phyloP scores from a whole-genome alignment of 2,329 filamentous ascomycete species.

The Pseudopithomyces maydicus region DNA sequence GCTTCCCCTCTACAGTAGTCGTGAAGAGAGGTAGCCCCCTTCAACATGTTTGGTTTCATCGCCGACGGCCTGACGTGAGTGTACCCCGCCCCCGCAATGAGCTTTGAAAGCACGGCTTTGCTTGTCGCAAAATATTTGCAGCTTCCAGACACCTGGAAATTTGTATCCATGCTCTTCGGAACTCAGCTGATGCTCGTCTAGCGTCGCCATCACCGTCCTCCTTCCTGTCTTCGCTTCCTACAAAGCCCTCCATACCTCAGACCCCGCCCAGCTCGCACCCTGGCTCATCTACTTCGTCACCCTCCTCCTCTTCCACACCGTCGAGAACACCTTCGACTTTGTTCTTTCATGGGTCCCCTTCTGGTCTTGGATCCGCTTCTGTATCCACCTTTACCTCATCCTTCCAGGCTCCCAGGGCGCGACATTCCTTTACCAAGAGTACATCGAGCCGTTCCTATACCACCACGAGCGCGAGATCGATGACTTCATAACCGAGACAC shows the following conservation, averaged over 20 bases:
- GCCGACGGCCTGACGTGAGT: constrained; percentile 46
- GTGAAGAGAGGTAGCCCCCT: background rate
- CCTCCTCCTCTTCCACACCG: constrained; percentile 77
- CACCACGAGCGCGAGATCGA: constrained; percentile 90
- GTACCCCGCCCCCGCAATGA: constrained; percentile 33
- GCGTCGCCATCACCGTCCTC: constrained; percentile 73
- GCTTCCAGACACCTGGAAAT: constrained; percentile 17
- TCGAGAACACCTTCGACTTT: constrained; percentile 87
- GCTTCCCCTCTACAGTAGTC: background rate
- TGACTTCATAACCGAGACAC: constrained; percentile 79
- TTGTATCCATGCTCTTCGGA: background rate
- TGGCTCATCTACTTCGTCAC: constrained; percentile 99
- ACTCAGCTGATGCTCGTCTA: constrained; percentile 24
- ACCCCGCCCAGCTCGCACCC: constrained; percentile 87
- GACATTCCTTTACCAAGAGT: constrained; percentile 79
- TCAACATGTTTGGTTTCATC: constrained; percentile 45
- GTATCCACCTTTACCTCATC: constrained; percentile 90
- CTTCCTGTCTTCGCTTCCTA: constrained; percentile 97
- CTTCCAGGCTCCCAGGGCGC: constrained; percentile 97
- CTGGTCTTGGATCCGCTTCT: constrained; percentile 87
- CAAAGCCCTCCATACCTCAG: constrained; percentile 92
- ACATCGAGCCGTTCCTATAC: constrained; percentile 85
- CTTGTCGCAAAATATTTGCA: constrained; percentile 8
- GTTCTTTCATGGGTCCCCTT: constrained; percentile 91
- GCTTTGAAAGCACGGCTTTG: constrained; percentile 9